Conservation (phyloP, 2,329 filamentous ascomycete genomes). For the Colletotrichum cordylinicola region DNA sequence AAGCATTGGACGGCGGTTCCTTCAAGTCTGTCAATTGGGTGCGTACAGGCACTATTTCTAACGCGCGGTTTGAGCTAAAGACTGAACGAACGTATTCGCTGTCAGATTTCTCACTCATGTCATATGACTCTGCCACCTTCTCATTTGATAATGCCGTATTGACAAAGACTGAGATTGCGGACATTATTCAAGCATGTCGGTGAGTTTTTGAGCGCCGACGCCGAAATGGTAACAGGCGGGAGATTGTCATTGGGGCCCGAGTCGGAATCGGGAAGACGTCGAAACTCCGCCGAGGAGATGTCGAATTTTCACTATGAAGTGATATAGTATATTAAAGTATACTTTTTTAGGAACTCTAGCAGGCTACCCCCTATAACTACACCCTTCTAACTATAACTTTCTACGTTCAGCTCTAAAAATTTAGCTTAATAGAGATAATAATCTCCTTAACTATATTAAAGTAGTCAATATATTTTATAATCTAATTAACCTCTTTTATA, state of each 20-base stretch:
- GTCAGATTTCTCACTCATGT: neutral
- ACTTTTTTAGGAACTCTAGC: too few species aligned
- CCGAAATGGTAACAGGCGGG: neutral
- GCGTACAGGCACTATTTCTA: neutral
- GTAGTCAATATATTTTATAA: too few species aligned
- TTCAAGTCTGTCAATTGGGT: neutral
- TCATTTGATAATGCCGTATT: neutral
- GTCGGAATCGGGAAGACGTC: neutral
- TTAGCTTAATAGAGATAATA: too few species aligned
- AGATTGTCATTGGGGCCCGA: neutral
- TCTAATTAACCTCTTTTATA: too few species aligned
- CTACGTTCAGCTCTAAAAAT: too few species aligned
- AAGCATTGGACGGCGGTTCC: neutral
- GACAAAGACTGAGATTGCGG: neutral
- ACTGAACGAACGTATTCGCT: neutral
- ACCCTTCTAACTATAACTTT: too few species aligned
- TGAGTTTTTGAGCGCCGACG: neutral
- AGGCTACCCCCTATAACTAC: too few species aligned
- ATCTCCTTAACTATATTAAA: too few species aligned
- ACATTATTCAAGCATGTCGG: neutral
- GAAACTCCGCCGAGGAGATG: neutral
- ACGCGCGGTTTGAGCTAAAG: accelerated
- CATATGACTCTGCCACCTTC: neutral
- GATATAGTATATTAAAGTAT: too few species aligned
- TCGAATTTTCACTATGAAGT: too few species aligned